Conservation (phyloP, 164 flowering plant species). For the Macadamia integrifolia region DNA sequence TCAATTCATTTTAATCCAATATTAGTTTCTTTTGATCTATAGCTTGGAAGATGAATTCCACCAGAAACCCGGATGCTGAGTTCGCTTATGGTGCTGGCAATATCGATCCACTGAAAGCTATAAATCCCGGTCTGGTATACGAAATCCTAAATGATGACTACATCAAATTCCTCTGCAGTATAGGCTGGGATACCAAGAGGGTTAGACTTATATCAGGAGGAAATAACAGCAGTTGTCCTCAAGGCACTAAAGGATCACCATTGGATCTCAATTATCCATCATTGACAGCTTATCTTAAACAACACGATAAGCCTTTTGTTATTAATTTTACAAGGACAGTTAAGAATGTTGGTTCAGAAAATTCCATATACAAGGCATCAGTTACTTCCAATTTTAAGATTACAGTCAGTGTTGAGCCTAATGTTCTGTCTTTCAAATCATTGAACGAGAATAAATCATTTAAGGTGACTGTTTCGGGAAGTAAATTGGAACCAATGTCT, state of each 20-base stretch:
- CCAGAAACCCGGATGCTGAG: slow-evolving; percentile 17
- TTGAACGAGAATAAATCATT: not conserved
- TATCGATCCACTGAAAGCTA: slow-evolving; percentile 26
- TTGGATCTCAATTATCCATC: slow-evolving; percentile 47
- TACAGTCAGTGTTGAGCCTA: slow-evolving; percentile 24
- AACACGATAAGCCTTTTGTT: not conserved
- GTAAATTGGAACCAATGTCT: no score
- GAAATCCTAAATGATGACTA: no score
- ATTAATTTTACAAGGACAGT: slow-evolving; percentile 4
- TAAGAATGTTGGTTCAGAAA: no score
- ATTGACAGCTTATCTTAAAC: slow-evolving; percentile 9
- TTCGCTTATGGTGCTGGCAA: slow-evolving; percentile 52
- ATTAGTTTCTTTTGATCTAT: no score
- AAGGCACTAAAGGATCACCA: not conserved
- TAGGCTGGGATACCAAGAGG: no score
- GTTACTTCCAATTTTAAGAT: slow-evolving; percentile 1
- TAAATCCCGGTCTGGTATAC: no score
- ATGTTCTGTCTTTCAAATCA: slow-evolving; percentile 24
- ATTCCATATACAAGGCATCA: no score
- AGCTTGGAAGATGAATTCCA: slow-evolving; percentile 18
- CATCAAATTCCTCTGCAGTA: no score
- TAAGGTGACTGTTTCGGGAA: slow-evolving; percentile 20
- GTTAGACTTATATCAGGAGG: no score
- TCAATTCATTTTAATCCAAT: no score
- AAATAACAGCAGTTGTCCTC: no score